Percentiles rank a stretch among this genome's conserved stretches.
These are phyloP conservation scores for Ganoderma lucidum DNA, from an alignment of 1,284 basidiomycete genomes.

Conservation along the genomic window DNA sequence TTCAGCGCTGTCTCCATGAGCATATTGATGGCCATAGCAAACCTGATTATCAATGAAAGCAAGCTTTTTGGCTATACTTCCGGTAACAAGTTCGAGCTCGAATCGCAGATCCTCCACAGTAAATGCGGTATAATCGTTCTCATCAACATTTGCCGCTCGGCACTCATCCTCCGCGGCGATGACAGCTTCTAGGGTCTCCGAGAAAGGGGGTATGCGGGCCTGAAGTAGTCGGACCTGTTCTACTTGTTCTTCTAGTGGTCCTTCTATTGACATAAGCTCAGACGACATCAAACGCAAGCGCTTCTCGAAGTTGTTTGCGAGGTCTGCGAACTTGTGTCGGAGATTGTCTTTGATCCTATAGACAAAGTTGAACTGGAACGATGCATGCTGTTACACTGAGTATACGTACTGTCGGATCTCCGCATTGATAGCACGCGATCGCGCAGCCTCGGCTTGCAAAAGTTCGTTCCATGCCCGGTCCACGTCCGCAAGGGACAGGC, in stretches of 20 bases:
- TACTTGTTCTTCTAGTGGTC: conserved; percentile 80
- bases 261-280: conserved; percentile 80
- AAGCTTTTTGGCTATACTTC: conserved; percentile 89
- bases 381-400: neutral
- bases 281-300: conserved; percentile 77
- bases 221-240: conserved; percentile 63
- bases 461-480: conserved; percentile 83
- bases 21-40: conserved; percentile 24
- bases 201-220: conserved; percentile 67
- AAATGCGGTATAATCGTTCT: conserved; percentile 96
- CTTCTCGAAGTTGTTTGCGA: conserved; percentile 87
- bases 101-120: conserved; percentile 92
- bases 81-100: conserved; percentile 86
- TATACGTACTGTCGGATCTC: conserved; percentile 85
- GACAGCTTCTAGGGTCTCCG: conserved; percentile 63
- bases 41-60: conserved; percentile 98
- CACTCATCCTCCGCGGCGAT: conserved; percentile 79
- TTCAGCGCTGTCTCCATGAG: conserved; percentile 5
- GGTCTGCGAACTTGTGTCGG: conserved; percentile 83
- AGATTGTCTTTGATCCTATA: conserved; percentile 90
- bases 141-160: conserved; percentile 91
- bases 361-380: neutral
- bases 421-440: conserved; percentile 89
- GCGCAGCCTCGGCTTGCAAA: conserved; percentile 76
- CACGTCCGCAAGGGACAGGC: conserved; percentile 78